Percentiles rank a stretch among this genome's conserved stretches.
phyloP scores from a whole-genome alignment of 75 land plant genomes.

The Pinus taeda region DNA sequence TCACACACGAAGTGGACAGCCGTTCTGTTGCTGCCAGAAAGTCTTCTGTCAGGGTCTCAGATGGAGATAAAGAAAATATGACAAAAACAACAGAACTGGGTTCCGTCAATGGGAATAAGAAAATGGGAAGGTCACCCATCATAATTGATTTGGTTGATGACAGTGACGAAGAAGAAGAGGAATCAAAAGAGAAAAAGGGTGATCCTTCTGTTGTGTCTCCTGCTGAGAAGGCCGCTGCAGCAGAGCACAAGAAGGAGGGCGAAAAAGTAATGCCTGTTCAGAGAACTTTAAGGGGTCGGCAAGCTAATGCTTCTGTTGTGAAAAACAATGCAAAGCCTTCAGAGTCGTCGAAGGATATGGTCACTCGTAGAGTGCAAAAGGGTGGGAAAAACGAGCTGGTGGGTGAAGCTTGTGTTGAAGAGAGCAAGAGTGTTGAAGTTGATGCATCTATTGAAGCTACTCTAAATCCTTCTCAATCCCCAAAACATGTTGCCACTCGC shows the following conservation, averaged over 20 bases:
- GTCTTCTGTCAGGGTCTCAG: background rate
- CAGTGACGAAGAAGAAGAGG: conserved; percentile 2
- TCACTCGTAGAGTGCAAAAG: background rate
- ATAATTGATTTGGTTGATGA: conserved; percentile 5
- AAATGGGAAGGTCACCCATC: background rate
- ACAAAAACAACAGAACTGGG: background rate
- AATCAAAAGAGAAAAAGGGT: background rate
- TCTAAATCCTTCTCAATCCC: background rate
- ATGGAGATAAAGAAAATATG: background rate
- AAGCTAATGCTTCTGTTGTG: background rate
- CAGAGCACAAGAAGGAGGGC: background rate
- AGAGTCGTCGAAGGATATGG: background rate
- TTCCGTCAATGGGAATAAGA: background rate
- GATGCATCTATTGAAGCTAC: background rate
- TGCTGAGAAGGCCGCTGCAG: background rate
- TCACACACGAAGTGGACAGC: background rate
- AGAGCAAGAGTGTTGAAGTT: background rate
- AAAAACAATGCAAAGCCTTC: background rate
- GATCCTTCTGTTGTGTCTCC: background rate
- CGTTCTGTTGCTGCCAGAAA: background rate
- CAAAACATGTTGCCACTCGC: background rate
- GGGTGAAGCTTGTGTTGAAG: background rate
- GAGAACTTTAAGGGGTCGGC: background rate
- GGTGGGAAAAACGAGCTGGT: background rate
- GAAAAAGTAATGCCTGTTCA: background rate